Percentiles rank a stretch among this genome's conserved stretches.
phyloP scores from a whole-genome alignment of 257 asterid genomes.

The Solanum tarapatanum region DNA sequence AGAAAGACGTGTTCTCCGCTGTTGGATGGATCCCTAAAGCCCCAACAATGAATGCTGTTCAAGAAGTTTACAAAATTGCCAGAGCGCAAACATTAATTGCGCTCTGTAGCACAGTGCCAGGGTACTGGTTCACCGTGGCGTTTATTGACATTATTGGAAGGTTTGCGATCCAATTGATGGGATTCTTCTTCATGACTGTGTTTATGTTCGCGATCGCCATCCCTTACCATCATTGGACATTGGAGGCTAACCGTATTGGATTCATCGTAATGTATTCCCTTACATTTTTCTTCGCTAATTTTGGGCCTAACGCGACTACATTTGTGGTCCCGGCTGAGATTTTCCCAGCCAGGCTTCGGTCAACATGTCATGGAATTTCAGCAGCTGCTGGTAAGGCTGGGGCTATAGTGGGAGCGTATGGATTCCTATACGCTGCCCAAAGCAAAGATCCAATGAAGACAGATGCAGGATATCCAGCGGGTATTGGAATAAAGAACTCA shows the following conservation, averaged over 20 bases:
- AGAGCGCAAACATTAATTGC: slow-evolving; percentile 33
- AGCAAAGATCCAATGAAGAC: slow-evolving; percentile 6
- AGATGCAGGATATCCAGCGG: slow-evolving; percentile 17
- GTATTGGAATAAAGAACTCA: slow-evolving; percentile 28
- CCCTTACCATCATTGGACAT: slow-evolving; percentile 29
- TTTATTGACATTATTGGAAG: slow-evolving; percentile 22
- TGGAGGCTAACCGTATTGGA: slow-evolving; percentile 4
- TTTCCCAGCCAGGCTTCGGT: slow-evolving; percentile 9
- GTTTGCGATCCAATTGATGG: background rate
- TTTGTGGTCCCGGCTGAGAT: slow-evolving; percentile 35
- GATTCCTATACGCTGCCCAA: slow-evolving; percentile 34
- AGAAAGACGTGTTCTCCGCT: slow-evolving; percentile 25
- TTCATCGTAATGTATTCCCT: slow-evolving; percentile 25
- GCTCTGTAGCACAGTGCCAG: slow-evolving; percentile 30
- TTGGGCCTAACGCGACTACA: slow-evolving; percentile 41
- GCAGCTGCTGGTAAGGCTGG: slow-evolving; percentile 36
- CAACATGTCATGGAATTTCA: slow-evolving; percentile 37
- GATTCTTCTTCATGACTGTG: slow-evolving; percentile 34
- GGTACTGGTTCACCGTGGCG: slow-evolving; percentile 39
- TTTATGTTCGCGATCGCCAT: slow-evolving; percentile 35
- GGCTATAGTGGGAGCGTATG: slow-evolving; percentile 39
- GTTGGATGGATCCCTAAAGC: slow-evolving; percentile 33
- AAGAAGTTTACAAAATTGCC: slow-evolving; percentile 25
- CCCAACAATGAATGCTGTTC: slow-evolving; percentile 25
- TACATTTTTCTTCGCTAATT: slow-evolving; percentile 39